Conservation (phyloP, 2,329 filamentous ascomycete species). For the Helicocarpus griseus region DNA sequence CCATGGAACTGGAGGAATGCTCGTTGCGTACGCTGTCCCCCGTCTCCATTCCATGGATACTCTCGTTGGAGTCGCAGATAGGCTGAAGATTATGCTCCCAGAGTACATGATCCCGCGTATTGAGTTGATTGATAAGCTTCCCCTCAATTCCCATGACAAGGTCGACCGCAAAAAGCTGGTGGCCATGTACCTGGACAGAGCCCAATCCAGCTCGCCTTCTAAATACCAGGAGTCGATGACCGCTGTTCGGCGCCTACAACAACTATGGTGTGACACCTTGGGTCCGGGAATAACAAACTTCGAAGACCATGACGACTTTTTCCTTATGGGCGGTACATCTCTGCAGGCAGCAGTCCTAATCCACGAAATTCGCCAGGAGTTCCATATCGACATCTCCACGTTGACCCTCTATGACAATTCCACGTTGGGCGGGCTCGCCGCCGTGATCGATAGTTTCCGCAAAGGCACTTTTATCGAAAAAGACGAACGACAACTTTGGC, state of each 20-base stretch:
- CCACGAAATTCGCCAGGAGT: conserved; percentile 10
- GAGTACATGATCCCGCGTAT: conserved; percentile 62
- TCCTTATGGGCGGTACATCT: conserved; percentile 15
- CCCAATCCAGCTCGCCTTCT: neutral
- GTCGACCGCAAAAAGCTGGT: conserved; percentile 30
- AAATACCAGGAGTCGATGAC: neutral
- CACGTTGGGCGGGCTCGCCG: conserved; percentile 8
- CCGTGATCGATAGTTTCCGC: conserved; percentile 5
- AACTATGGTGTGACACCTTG: conserved; percentile 8
- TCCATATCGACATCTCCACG: conserved; percentile 12
- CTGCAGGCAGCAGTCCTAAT: conserved; percentile 15
- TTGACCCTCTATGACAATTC: conserved; percentile 16
- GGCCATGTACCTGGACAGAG: conserved; percentile 5
- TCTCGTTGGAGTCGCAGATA: conserved; percentile 32
- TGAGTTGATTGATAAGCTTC: conserved; percentile 56
- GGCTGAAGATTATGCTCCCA: conserved; percentile 58
- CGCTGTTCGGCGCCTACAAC: conserved; percentile 1
- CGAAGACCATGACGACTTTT: conserved; percentile 14
- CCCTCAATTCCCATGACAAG: conserved; percentile 65
- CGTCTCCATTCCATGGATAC: conserved; percentile 43
- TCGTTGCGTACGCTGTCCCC: conserved; percentile 16
- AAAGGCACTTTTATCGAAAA: conserved; percentile 1
- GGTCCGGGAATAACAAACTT: neutral
- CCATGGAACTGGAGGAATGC: conserved; percentile 8
- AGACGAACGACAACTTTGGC: conserved; percentile 12